A percentile compares a stretch with the other conserved stretches of the same genome.
Evolutionary conservation across 176 grass and related monocot species (phyloP).

Genomic region (Oryza brachyantha): DNA sequence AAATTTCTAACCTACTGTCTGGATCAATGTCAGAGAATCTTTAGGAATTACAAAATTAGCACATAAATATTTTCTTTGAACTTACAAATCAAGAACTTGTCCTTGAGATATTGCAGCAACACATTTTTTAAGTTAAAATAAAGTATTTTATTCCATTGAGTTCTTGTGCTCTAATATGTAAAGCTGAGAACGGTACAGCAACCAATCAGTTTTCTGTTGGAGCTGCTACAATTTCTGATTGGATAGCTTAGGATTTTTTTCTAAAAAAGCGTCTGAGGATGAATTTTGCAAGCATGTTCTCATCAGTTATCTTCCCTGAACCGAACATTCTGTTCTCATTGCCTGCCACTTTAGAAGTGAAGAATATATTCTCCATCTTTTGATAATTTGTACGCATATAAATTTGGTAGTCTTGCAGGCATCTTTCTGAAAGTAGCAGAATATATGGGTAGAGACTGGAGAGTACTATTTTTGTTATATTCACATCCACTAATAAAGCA

Average conservation of each 20-base stretch:
- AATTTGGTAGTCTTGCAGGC: background rate
- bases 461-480: slow-evolving; percentile 4
- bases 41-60: background rate
- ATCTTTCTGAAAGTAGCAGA: slow-evolving; percentile 33
- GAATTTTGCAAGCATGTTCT: background rate
- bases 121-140: background rate
- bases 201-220: background rate
- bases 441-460: slow-evolving; percentile 16
- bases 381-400: slow-evolving; percentile 2
- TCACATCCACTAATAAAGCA: slow-evolving; percentile 9
- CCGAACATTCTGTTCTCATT: slow-evolving; percentile 4
- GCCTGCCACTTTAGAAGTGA: slow-evolving; percentile 21
- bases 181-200: background rate
- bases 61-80: background rate
- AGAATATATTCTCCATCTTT: slow-evolving; percentile 33
- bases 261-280: background rate
- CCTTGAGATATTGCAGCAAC: background rate
- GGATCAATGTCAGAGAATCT: background rate
- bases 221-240: background rate
- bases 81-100: background rate
- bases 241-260: background rate
- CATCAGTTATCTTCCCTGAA: slow-evolving; percentile 16
- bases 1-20: background rate
- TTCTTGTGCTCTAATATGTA: background rate
- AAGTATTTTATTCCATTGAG: background rate